Base-by-base conservation (phyloP, 2,329 filamentous ascomycete genomes). In the Cytospora schulzeri region DNA sequence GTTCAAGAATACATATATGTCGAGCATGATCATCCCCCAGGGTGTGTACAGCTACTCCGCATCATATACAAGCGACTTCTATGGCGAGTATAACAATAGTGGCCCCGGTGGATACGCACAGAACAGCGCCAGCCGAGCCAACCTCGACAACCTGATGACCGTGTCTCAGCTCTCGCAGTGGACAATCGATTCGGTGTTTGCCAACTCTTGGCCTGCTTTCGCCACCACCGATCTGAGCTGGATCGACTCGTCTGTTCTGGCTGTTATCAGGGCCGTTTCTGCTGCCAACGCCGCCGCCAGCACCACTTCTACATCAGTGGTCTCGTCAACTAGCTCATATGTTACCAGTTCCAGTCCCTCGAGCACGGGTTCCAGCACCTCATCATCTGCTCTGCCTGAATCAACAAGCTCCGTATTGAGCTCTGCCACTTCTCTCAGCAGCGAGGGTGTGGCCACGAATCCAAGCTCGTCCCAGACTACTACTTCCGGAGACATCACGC, bases 71-170 rank as follows among this genome's bases (percentile, higher is more conserved):
- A 65, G 70, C 24, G 71, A 77, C 24, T 70, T 74, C n/a, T 81
- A 79, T 65, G 71, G 75, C 2, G 80, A 82, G 69, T 82, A 76
- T 61, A 68, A 67, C 26, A 80, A 74, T 1, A 77, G 73, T 1
- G 80, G 80, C 0, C 67, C 72, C 1, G 79, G 80, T 0, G 75
- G 76, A 26, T 81, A 79, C 60, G 50, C 71, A 2, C 73, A 71
- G 55, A 79, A 80, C 57, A 67, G 68, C 2, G 71, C 71, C 3
- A 67, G 71, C 9, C 74, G 79, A 22, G 6, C n/a, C 8, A 48
- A 2, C n/a, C 19, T 22, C 41, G 41, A 48, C 19, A 48, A 48
- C 19, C 41, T 48, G 41, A 12, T 48, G n/a, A 48, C 41, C 8
- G 6, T 12, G 41, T 48, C 41, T 24, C 41, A 48, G 41, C 41